phyloP scores from a whole-genome alignment of 2,329 filamentous ascomycete species.

The Fusarium albosuccineum region DNA sequence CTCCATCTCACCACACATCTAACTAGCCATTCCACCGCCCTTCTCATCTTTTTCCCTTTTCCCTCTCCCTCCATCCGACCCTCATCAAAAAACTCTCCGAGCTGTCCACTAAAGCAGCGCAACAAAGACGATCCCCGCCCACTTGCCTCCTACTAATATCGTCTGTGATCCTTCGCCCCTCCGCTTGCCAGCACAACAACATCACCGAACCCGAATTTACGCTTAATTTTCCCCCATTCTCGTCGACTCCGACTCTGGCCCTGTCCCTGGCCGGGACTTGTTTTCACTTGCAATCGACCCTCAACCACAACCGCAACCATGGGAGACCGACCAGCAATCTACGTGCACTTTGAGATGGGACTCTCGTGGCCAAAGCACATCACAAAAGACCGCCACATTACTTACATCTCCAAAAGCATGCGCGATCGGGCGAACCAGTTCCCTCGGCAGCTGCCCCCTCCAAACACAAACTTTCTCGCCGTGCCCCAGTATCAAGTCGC shows the following conservation, averaged over 20 bases:
- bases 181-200: not conserved
- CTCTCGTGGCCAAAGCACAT: slow-evolving; percentile 62
- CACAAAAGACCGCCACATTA: slow-evolving; percentile 59
- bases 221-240: not conserved
- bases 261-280: not conserved
- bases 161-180: not conserved
- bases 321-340: slow-evolving; percentile 53
- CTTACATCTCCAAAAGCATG: slow-evolving; percentile 61
- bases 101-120: not conserved
- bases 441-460: slow-evolving; percentile 60
- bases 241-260: not conserved
- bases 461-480: slow-evolving; percentile 60
- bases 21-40: not conserved
- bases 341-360: slow-evolving; percentile 65
- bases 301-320: slow-evolving; percentile 30
- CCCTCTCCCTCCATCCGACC: not conserved
- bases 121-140: not conserved
- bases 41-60: not conserved
- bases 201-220: not conserved
- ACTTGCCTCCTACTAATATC: not conserved
- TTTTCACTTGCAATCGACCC: not conserved
- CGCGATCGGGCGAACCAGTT: slow-evolving; percentile 58
- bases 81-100: not conserved
- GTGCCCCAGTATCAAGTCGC: slow-evolving; percentile 29
- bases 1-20: slow-evolving; percentile 22